Evolutionary conservation across 2,329 filamentous ascomycete genomes (phyloP), one percentile per base, ranked within the genome.

Genomic region (Cordyceps cateniannulata): DNA sequence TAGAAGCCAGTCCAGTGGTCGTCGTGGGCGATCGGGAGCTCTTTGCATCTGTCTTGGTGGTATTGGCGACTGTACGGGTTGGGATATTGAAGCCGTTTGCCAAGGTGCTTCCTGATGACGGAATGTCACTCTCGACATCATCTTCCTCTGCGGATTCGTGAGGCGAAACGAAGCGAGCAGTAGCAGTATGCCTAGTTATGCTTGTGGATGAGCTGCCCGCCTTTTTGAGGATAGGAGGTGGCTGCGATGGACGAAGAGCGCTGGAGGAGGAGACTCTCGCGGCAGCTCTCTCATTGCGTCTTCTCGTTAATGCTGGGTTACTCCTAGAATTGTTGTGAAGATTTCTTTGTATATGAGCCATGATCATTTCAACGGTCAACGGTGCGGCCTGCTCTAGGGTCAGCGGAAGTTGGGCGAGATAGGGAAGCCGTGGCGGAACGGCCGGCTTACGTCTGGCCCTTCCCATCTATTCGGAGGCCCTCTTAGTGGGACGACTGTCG

Each of bases 221-320:
- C 69, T 86, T 86, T 69, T 85, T 86, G 62, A 86, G 68, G 58
- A 86, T 87, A 0, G 84, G 83, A 65, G 84, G 82, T 3, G 77
- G 68, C 40, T 78, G 80, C 5, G 79, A 76, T 8, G 78, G 76
- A 60, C 77, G 77, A 16, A 77, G 74, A 10, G 71, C 68, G 60
- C 69, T 74, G 38, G 80, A 79, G 12, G 78, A 79, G 16, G 75
- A 71, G 24, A 70, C 32, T n/a, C 6, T 35, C 10, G 32, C 12
- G 18, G 24, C 32, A 27, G 53, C 47, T 20, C n/a, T 51, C 24
- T n/a, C 48, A 27, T 10, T 12, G 10, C 5, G 4, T 22, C 27
- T 22, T 22, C 20, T 25, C 2, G 16, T 25, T 3, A 29, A 40
- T 24, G 44, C 22, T 8, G n/a, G 9, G 6, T 16, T 16, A 10